A percentile compares a stretch with the other conserved stretches of the same genome.
These are phyloP conservation scores for Cadophora gregata DNA, from an alignment of 2,329 filamentous ascomycete species.

Conservation along the genomic window DNA sequence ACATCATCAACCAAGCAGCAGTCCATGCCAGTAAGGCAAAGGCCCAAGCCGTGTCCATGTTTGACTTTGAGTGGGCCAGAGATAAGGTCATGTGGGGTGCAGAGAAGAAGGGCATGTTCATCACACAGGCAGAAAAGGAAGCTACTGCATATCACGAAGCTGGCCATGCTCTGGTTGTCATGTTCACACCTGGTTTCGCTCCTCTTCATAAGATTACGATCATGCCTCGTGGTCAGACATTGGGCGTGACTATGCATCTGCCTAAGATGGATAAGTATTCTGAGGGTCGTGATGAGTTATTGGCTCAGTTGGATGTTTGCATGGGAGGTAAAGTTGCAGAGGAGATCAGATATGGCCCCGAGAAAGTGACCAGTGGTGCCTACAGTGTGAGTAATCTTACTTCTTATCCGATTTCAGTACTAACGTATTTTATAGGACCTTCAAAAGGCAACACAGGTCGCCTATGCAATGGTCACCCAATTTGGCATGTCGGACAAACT, in stretches of 20 bases:
- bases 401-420: slow-evolving; percentile 29
- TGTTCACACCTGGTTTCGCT: slow-evolving; percentile 75
- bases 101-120: slow-evolving; percentile 86
- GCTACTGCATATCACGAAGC: slow-evolving; percentile 97
- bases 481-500: slow-evolving; percentile 89
- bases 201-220: slow-evolving; percentile 98
- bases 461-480: slow-evolving; percentile 86
- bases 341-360: slow-evolving; percentile 89
- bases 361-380: slow-evolving; percentile 89
- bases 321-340: slow-evolving; percentile 90
- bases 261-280: slow-evolving; percentile 94
- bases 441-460: slow-evolving; percentile 77
- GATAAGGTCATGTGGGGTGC: slow-evolving; percentile 98
- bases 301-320: slow-evolving; percentile 78
- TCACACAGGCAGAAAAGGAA: slow-evolving; percentile 91
- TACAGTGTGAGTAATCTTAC: slow-evolving; percentile 64
- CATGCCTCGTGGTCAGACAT: slow-evolving; percentile 83
- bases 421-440: slow-evolving; percentile 69
- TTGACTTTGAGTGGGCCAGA: slow-evolving; percentile 95
- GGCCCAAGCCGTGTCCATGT: slow-evolving; percentile 73
- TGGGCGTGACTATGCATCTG: slow-evolving; percentile 87
- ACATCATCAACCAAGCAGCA: slow-evolving; percentile 94
- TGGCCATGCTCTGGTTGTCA: slow-evolving; percentile 88
- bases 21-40: slow-evolving; percentile 92
- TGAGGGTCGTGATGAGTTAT: slow-evolving; percentile 81